These are phyloP conservation scores for Aureobasidium sp. DNA, from an alignment of 2,329 filamentous ascomycete genomes.

Conservation along the genomic window DNA sequence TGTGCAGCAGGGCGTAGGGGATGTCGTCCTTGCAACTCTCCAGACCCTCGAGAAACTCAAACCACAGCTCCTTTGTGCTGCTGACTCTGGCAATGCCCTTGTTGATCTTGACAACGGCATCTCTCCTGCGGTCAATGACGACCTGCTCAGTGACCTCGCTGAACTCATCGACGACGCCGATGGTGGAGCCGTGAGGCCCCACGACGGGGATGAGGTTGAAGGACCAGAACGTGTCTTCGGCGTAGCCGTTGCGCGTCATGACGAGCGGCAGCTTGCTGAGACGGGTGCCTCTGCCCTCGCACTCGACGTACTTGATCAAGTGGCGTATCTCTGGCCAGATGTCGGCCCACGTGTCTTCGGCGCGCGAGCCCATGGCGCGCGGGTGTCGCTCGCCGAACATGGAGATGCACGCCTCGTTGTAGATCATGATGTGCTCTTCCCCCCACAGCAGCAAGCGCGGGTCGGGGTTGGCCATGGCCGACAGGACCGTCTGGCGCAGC, in stretches of 20 bases:
- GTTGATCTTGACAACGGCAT: conserved; percentile 16
- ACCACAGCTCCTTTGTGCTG: conserved; percentile 18
- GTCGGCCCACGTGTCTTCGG: conserved; percentile 17
- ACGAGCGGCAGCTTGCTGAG: conserved; percentile 22
- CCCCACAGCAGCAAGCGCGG: conserved; percentile 28
- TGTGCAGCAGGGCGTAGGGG: conserved; percentile 20
- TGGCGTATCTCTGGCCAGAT: conserved; percentile 14
- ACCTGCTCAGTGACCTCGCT: conserved; percentile 18
- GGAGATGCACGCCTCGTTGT: conserved; percentile 32
- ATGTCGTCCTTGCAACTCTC: conserved; percentile 17
- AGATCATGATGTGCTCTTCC: conserved; percentile 29
- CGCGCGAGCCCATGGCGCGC: conserved; percentile 19
- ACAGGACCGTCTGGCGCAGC: conserved; percentile 23
- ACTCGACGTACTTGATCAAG: conserved; percentile 21
- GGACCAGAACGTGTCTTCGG: conserved; percentile 28
- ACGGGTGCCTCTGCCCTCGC: conserved; percentile 20
- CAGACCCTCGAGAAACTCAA: conserved; percentile 17
- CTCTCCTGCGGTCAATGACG: conserved; percentile 15
- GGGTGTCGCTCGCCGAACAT: conserved; percentile 29
- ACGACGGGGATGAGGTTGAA: conserved; percentile 26
- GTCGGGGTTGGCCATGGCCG: conserved; percentile 27
- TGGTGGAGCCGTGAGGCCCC: conserved; percentile 10
- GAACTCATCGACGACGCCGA: conserved; percentile 18
- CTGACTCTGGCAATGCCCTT: conserved; percentile 4
- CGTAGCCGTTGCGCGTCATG: conserved; percentile 24